Conservation (phyloP, 2,329 filamentous ascomycete genomes). For the Arachnomyces sp. region DNA sequence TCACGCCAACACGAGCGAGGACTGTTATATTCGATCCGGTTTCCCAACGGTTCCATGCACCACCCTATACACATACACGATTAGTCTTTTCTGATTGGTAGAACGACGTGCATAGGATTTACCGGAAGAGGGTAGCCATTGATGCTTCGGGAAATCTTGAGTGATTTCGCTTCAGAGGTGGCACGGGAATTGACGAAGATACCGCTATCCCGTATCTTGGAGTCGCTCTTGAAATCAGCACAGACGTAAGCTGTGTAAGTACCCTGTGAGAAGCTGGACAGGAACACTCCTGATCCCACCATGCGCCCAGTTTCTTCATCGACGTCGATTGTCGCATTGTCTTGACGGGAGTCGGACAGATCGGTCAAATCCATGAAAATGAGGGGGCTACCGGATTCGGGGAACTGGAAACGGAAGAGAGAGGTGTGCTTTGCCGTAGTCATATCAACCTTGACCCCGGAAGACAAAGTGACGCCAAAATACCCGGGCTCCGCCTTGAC, state of each 20-base stretch:
- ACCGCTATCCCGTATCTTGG: slow-evolving; percentile 49
- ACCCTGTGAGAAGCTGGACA: slow-evolving; percentile 57
- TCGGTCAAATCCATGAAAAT: slow-evolving; percentile 59
- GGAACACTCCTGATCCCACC: slow-evolving; percentile 52
- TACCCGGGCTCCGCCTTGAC: slow-evolving; percentile 57
- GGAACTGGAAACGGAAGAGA: slow-evolving; percentile 58
- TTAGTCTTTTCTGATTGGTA: slow-evolving; percentile 4
- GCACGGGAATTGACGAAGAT: slow-evolving; percentile 56
- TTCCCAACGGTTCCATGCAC: slow-evolving; percentile 57
- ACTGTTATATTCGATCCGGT: slow-evolving; percentile 44
- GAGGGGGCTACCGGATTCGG: slow-evolving; percentile 43
- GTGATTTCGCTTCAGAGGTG: slow-evolving; percentile 42
- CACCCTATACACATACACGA: slow-evolving; percentile 42
- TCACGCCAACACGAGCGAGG: slow-evolving; percentile 57
- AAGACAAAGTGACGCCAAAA: slow-evolving; percentile 53
- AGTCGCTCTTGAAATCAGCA: slow-evolving; percentile 53
- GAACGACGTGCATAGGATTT: slow-evolving; percentile 2
- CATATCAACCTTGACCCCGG: slow-evolving; percentile 55
- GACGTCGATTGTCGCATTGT: slow-evolving; percentile 53
- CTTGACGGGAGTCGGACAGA: slow-evolving; percentile 50
- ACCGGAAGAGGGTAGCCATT: slow-evolving; percentile 47
- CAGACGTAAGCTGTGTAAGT: slow-evolving; percentile 56
- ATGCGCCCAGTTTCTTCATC: slow-evolving; percentile 51
- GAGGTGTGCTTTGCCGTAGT: slow-evolving; percentile 56
- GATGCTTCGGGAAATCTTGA: slow-evolving; percentile 49